These are phyloP conservation scores for Lagenaria siceraria DNA, from an alignment of 306 rosid species.

Conservation along the genomic window DNA sequence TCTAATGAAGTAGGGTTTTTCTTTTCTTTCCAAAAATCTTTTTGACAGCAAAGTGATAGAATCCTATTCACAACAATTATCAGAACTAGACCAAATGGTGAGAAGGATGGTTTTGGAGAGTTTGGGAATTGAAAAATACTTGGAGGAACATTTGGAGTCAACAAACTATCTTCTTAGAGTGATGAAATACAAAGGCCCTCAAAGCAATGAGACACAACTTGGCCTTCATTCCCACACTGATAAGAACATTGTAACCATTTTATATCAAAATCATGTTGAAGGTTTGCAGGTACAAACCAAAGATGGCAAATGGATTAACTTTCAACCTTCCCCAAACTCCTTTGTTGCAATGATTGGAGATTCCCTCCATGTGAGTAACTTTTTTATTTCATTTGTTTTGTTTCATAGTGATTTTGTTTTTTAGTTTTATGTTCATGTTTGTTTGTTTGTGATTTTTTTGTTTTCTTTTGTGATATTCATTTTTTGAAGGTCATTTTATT, in stretches of 20 bases:
- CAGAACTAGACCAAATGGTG: constrained; percentile 40
- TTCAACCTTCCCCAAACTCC: constrained; percentile 37
- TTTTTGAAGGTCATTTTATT: too few species aligned
- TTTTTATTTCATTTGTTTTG: too few species aligned
- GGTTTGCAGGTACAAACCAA: constrained; percentile 59
- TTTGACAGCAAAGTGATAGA: constrained; percentile 40
- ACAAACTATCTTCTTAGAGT: constrained; percentile 51
- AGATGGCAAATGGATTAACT: constrained; percentile 57
- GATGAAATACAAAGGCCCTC: constrained; percentile 54
- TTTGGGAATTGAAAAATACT: constrained; percentile 44
- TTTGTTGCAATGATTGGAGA: constrained; percentile 58
- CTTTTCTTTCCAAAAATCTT: not conserved
- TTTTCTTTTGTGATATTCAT: too few species aligned
- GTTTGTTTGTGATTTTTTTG: not conserved
- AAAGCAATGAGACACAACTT: constrained; percentile 32
- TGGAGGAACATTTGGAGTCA: constrained; percentile 65
- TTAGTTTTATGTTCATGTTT: not conserved
- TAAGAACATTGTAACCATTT: constrained; percentile 47
- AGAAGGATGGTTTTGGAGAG: constrained; percentile 71
- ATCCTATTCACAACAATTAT: constrained; percentile 34
- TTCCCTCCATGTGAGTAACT: constrained; percentile 32
- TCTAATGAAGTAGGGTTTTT: not conserved
- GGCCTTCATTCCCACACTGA: constrained; percentile 54
- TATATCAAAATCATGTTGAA: constrained; percentile 50
- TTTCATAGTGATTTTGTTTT: not conserved